Evolutionary conservation across 192 early-diverging fungal species (phyloP).

Genomic region (Mortierella claussenii): DNA sequence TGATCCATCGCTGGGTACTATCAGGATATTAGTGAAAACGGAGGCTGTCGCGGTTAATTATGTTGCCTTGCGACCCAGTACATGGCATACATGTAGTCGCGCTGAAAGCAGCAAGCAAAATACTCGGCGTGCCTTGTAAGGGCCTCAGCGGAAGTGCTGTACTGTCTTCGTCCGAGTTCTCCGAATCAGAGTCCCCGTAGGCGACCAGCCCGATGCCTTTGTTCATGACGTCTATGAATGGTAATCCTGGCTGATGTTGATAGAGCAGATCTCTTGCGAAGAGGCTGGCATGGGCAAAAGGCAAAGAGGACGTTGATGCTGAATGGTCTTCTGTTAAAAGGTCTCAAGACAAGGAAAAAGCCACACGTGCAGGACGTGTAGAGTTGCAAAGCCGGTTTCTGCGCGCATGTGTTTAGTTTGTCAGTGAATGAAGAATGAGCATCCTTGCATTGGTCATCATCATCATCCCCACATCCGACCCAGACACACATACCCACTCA

Average conservation of each 20-base stretch:
- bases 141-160: no score
- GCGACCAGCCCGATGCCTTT: slow-evolving; percentile 43
- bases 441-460: neutral
- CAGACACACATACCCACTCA: neutral
- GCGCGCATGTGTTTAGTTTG: no score
- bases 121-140: no score
- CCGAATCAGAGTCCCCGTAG: slow-evolving; percentile 46
- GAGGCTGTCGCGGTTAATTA: neutral
- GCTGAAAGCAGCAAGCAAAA: neutral
- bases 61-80: no score
- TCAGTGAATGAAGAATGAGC: no score
- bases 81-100: neutral
- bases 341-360: no score
- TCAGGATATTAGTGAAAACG: neutral
- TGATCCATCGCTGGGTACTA: slow-evolving; percentile 1
- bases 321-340: no score
- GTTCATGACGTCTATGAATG: slow-evolving; percentile 25
- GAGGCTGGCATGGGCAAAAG: no score
- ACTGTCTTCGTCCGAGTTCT: slow-evolving; percentile 32
- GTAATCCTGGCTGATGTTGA: neutral
- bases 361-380: no score
- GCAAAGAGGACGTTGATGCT: no score
- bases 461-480: slow-evolving; percentile 7
- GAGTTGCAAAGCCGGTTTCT: no score
- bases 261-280: neutral